phyloP scores from a whole-genome alignment of 2,329 filamentous ascomycete species.

The Erysiphe neolycopersici region DNA sequence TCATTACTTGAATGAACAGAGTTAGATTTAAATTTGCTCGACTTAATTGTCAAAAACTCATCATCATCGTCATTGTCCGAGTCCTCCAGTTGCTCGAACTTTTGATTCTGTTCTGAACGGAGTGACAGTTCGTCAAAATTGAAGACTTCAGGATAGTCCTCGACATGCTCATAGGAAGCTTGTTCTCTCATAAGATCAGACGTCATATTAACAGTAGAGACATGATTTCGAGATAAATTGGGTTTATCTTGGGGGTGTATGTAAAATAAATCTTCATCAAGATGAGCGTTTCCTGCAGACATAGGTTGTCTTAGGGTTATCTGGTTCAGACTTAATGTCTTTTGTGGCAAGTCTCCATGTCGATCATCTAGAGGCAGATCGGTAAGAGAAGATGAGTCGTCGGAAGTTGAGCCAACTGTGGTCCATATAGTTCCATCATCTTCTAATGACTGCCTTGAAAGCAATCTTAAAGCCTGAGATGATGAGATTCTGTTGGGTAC shows the following conservation, averaged over 20 bases:
- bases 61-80: not conserved
- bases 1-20: not conserved
- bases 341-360: not conserved
- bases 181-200: not conserved
- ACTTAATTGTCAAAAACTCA: not conserved
- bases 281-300: not conserved
- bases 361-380: not conserved
- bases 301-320: not conserved
- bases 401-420: constrained; percentile 11
- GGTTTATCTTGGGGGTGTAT: not conserved
- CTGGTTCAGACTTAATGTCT: not conserved
- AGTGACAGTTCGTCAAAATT: not conserved
- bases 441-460: constrained; percentile 24
- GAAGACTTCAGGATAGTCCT: not conserved
- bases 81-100: not conserved
- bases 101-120: not conserved
- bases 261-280: not conserved
- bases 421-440: constrained; percentile 16
- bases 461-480: constrained; percentile 24
- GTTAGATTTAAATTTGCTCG: constrained; percentile 1
- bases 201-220: not conserved
- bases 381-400: constrained; percentile 12
- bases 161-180: not conserved
- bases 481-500: constrained; percentile 21
- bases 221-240: not conserved